These are phyloP conservation scores for Candida lessepsii DNA, from an alignment of 805 yeast genomes.

Conservation along the genomic window DNA sequence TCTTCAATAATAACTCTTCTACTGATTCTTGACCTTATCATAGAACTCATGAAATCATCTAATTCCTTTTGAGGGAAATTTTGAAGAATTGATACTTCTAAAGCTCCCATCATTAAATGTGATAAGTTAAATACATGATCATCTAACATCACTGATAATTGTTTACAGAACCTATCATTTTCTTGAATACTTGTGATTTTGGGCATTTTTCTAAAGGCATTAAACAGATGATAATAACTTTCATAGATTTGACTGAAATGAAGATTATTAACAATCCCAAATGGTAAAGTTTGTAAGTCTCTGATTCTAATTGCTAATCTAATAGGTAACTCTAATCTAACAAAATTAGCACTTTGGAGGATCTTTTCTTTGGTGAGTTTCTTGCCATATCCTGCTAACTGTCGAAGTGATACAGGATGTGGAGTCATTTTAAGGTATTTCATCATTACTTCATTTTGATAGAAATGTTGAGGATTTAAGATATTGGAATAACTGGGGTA, in stretches of 20 bases:
- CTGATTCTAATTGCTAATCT: constrained; percentile 77
- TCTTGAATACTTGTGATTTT: constrained; percentile 68
- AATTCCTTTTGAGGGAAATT: constrained; percentile 59
- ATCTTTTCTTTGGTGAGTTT: constrained; percentile 73
- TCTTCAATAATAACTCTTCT: constrained; percentile 90
- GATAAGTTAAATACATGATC: constrained; percentile 82
- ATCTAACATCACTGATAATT: constrained; percentile 63
- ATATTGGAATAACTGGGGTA: constrained; percentile 42
- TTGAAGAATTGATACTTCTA: constrained; percentile 67
- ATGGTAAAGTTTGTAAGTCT: constrained; percentile 80
- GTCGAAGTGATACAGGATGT: constrained; percentile 87
- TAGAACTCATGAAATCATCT: constrained; percentile 71
- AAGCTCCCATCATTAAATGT: constrained; percentile 88
- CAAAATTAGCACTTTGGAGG: constrained; percentile 83
- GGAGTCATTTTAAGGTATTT: constrained; percentile 65
- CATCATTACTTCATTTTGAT: constrained; percentile 70
- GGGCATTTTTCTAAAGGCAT: constrained; percentile 74
- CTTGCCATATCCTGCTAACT: constrained; percentile 86
- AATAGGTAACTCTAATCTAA: constrained; percentile 78
- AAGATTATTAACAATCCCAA: constrained; percentile 77
- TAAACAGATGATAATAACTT: constrained; percentile 83
- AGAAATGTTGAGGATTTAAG: constrained; percentile 70
- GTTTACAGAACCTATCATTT: constrained; percentile 68
- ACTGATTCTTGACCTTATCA: constrained; percentile 83
- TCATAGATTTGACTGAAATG: constrained; percentile 88